Conservation (phyloP, 768 basidiomycete genomes). For the Asterophora parasitica region DNA sequence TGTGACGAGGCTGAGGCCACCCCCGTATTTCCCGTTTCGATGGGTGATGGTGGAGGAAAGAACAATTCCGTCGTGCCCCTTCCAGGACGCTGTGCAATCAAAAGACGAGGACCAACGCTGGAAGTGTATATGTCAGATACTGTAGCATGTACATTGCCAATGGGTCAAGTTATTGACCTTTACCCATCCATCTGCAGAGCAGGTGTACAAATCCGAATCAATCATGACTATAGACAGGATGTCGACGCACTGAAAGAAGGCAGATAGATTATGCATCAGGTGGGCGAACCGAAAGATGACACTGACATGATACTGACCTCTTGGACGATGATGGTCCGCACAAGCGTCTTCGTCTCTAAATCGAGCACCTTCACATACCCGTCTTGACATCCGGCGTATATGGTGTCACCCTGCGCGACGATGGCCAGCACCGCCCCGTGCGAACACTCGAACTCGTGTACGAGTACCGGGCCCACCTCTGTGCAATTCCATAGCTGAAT, state of each 20-base stretch:
- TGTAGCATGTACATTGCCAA: too few species aligned
- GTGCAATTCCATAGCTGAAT: constrained; percentile 68
- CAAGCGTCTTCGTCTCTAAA: constrained; percentile 80
- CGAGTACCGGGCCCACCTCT: constrained; percentile 36
- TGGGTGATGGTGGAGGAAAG: constrained; percentile 69
- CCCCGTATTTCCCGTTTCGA: constrained; percentile 21
- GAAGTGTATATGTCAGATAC: neutral
- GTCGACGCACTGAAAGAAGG: constrained; percentile 55
- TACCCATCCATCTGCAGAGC: constrained; percentile 63
- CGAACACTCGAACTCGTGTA: constrained; percentile 65
- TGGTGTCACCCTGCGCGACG: constrained; percentile 65
- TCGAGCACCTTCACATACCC: constrained; percentile 91
- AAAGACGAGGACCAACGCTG: constrained; percentile 84
- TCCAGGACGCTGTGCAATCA: constrained; percentile 80
- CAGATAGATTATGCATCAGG: neutral
- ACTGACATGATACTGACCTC: constrained; percentile 43
- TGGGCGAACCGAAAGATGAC: too few species aligned
- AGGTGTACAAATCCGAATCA: constrained; percentile 58
- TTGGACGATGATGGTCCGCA: constrained; percentile 83
- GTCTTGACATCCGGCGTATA: constrained; percentile 93
- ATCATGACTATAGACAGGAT: constrained; percentile 77
- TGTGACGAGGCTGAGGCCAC: constrained; percentile 51
- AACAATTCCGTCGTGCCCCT: constrained; percentile 75
- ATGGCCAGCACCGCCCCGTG: constrained; percentile 85
- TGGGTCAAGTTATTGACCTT: constrained; percentile 40